phyloP scores from a whole-genome alignment of 2,329 filamentous ascomycete species.

The Apiospora pterosperma region DNA sequence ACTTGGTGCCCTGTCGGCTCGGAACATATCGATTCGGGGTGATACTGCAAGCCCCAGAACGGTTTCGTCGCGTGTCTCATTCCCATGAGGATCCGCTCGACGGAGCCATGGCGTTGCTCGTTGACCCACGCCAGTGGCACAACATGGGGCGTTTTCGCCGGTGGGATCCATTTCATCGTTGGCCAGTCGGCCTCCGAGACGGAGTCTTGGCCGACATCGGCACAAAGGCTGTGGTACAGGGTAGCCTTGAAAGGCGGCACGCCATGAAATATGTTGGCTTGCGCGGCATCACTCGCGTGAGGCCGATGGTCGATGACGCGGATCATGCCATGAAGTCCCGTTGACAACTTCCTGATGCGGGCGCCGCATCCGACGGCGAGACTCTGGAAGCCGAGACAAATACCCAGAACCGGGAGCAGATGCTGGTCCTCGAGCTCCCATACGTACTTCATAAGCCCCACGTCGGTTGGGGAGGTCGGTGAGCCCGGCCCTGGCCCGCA shows the following conservation, averaged over 20 bases:
- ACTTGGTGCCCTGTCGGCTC: slow-evolving; percentile 62
- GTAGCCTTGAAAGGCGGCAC: slow-evolving; percentile 64
- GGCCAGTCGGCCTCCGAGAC: slow-evolving; percentile 34
- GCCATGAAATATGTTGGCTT: slow-evolving; percentile 61
- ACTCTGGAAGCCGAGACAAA: slow-evolving; percentile 88
- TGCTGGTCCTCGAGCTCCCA: slow-evolving; percentile 63
- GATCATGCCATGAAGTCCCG: slow-evolving; percentile 81
- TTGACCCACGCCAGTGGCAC: slow-evolving; percentile 62
- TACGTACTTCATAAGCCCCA: slow-evolving; percentile 75
- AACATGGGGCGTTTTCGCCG: slow-evolving; percentile 35
- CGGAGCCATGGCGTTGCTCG: slow-evolving; percentile 34
- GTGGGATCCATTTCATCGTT: slow-evolving; percentile 36
- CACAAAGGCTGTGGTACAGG: slow-evolving; percentile 68
- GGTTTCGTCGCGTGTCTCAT: slow-evolving; percentile 65
- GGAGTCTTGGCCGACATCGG: slow-evolving; percentile 48
- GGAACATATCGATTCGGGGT: slow-evolving; percentile 86
- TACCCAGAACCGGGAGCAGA: slow-evolving; percentile 75
- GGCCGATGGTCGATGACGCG: slow-evolving; percentile 57
- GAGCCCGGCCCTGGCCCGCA: slow-evolving; percentile 89
- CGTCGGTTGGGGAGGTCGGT: slow-evolving; percentile 67
- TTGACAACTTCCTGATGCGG: slow-evolving; percentile 57
- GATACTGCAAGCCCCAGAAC: slow-evolving; percentile 86
- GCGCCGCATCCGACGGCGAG: slow-evolving; percentile 68
- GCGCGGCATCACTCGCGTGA: slow-evolving; percentile 13
- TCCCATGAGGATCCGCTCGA: slow-evolving; percentile 69